These are phyloP conservation scores for Stentor coeruleus DNA, from an alignment of 73 alveolate species.

Conservation along the genomic window DNA sequence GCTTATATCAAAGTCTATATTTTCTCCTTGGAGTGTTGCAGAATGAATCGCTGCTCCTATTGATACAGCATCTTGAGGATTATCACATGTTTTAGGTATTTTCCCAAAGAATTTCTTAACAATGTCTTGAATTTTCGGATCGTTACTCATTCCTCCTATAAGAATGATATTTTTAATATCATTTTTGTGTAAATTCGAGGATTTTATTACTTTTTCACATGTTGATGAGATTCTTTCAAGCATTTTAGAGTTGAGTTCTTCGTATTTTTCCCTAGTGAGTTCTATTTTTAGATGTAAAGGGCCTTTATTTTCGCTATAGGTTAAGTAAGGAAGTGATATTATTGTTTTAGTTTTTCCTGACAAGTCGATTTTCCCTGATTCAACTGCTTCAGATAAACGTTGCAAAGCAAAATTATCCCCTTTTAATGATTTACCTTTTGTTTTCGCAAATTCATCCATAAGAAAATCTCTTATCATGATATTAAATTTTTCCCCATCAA, in stretches of 20 bases:
- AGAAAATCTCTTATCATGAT: constrained; percentile 52
- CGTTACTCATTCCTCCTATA: constrained; percentile 98
- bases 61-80: constrained; percentile 56
- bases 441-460: constrained; percentile 72
- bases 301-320: constrained; percentile 90
- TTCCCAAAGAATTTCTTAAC: constrained; percentile 78
- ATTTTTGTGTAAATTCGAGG: constrained; percentile 80
- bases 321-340: constrained; percentile 82
- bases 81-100: constrained; percentile 37
- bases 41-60: constrained; percentile 90
- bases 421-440: constrained; percentile 64
- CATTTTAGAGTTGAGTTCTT: constrained; percentile 58
- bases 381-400: constrained; percentile 90
- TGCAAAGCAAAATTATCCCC: constrained; percentile 69
- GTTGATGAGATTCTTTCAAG: constrained; percentile 71
- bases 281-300: no score
- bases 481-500: constrained; percentile 97
- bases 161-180: constrained; percentile 89
- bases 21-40: constrained; percentile 78
- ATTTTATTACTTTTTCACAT: constrained; percentile 73
- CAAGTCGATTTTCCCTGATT: constrained; percentile 92
- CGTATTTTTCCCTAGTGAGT: constrained; percentile 82
- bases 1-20: constrained; percentile 80
- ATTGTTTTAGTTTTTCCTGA: constrained; percentile 78
- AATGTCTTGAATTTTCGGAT: constrained; percentile 90